A percentile compares a stretch with the other conserved stretches of the same genome.
These are phyloP conservation scores for Aspergillus hiratsukae DNA, from an alignment of 2,329 filamentous ascomycete genomes.

Conservation along the genomic window DNA sequence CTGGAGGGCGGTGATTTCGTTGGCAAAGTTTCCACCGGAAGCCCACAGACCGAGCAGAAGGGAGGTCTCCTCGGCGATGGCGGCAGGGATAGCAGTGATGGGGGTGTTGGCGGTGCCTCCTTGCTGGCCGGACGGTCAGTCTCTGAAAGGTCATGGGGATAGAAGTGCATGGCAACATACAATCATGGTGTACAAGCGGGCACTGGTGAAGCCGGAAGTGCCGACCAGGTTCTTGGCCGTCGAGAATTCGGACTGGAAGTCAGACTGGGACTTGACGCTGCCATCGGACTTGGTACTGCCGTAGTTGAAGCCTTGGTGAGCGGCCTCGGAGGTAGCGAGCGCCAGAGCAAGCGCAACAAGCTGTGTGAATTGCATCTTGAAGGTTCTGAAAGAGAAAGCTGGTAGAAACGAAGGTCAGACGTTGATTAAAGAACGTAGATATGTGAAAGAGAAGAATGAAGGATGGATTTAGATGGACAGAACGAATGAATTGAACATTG, in stretches of 20 bases:
- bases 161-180: conserved; percentile 16
- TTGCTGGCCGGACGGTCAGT: conserved; percentile 17
- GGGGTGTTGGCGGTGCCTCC: conserved; percentile 57
- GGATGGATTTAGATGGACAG: neutral
- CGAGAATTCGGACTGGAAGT: conserved; percentile 43
- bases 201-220: conserved; percentile 42
- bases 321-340: conserved; percentile 31
- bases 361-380: conserved; percentile 31
- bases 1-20: conserved; percentile 70
- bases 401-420: neutral
- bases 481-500: neutral
- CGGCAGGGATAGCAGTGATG: conserved; percentile 73
- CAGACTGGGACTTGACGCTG: conserved; percentile 38
- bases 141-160: neutral
- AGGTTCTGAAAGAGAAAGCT: neutral
- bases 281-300: conserved; percentile 39
- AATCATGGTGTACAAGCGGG: conserved; percentile 60
- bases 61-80: conserved; percentile 71
- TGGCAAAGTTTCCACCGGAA: conserved; percentile 65
- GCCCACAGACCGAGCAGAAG: conserved; percentile 83
- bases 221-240: conserved; percentile 33
- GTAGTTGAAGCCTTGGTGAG: conserved; percentile 47
- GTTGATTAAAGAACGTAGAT: neutral
- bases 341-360: conserved; percentile 33
- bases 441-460: too few relatives aligned